Conservation (phyloP, 108 stramenopile species). For the Cyclotella choctawhatcheeana region DNA sequence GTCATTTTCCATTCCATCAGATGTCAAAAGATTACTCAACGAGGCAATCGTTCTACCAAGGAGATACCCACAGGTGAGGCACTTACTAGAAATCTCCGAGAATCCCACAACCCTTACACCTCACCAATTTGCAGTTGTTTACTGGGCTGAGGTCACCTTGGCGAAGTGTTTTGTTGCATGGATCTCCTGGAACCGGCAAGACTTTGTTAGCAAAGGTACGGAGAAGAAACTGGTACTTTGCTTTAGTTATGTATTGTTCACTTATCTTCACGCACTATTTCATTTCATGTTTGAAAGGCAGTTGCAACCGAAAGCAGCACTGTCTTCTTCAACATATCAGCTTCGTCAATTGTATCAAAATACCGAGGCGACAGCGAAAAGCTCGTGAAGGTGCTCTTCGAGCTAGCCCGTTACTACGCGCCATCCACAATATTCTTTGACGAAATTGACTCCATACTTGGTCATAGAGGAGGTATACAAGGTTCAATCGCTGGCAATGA, state of each 20-base stretch:
- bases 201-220: slow-evolving; percentile 76
- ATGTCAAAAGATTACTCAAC: slow-evolving; percentile 63
- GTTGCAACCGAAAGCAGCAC: slow-evolving; percentile 77
- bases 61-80: slow-evolving; percentile 68
- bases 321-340: slow-evolving; percentile 73
- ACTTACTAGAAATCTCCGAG: too few species aligned
- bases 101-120: too few species aligned
- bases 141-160: slow-evolving; percentile 75
- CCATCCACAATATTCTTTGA: slow-evolving; percentile 84
- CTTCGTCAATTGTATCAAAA: slow-evolving; percentile 68
- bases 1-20: background rate
- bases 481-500: slow-evolving; percentile 37
- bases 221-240: background rate
- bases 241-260: background rate
- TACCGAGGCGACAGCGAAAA: slow-evolving; percentile 76
- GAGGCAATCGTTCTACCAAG: slow-evolving; percentile 74
- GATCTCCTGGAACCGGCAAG: slow-evolving; percentile 84
- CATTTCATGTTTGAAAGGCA: slow-evolving; percentile 39
- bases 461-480: slow-evolving; percentile 52
- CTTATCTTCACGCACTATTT: background rate
- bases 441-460: slow-evolving; percentile 82
- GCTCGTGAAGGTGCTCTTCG: slow-evolving; percentile 87
- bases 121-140: too few species aligned
- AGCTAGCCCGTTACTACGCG: slow-evolving; percentile 68
- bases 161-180: slow-evolving; percentile 78